A percentile compares a stretch with the other conserved stretches of the same genome.
These are phyloP conservation scores for Penicillium sp. DNA, from an alignment of 2,329 filamentous ascomycete genomes.

Conservation along the genomic window DNA sequence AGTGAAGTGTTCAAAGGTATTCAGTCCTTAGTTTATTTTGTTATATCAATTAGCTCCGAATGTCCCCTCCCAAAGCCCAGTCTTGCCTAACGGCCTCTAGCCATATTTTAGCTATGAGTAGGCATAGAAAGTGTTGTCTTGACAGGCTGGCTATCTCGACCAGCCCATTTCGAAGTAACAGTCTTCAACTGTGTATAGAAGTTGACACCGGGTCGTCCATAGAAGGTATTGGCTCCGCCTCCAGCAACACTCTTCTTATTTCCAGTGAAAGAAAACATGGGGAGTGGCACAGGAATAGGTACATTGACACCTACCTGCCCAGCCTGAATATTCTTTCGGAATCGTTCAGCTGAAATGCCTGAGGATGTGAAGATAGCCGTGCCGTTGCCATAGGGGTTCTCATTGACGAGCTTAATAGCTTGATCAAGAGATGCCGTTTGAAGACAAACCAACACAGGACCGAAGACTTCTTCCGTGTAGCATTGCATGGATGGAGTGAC, in stretches of 20 bases:
- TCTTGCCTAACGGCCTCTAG: background rate
- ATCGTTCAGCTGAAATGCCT: conserved; percentile 57
- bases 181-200: conserved; percentile 12
- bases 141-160: background rate
- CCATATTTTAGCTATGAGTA: background rate
- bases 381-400: conserved; percentile 64
- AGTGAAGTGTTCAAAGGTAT: no score
- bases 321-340: conserved; percentile 63
- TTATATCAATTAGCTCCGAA: no score
- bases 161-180: conserved; percentile 8
- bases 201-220: conserved; percentile 7
- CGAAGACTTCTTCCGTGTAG: conserved; percentile 65
- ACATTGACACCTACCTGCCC: conserved; percentile 66
- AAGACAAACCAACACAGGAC: conserved; percentile 61
- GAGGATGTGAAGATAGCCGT: conserved; percentile 62
- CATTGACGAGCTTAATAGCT: conserved; percentile 61
- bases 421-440: conserved; percentile 58
- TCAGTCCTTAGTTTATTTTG: no score
- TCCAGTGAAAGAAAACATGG: conserved; percentile 62
- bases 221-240: conserved; percentile 61
- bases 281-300: conserved; percentile 59
- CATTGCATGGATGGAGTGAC: conserved; percentile 63
- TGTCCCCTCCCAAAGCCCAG: background rate
- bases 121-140: conserved; percentile 7
- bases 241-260: conserved; percentile 86